Evolutionary conservation across 1,284 basidiomycete genomes (phyloP).

Genomic region (Cutaneotrichosporon mucoides): DNA sequence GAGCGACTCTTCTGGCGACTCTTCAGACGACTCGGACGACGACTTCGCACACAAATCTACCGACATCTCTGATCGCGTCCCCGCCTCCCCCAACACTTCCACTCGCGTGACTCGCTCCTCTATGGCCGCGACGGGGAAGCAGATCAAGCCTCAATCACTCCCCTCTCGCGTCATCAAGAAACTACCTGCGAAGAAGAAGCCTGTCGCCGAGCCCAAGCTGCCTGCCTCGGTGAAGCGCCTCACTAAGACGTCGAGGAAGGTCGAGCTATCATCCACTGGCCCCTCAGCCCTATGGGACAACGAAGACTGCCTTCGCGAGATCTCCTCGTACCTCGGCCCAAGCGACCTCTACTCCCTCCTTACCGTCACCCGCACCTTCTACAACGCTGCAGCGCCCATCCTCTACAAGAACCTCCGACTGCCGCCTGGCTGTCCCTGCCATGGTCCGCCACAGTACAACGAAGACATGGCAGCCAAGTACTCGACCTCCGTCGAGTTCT

Average conservation of each 20-base stretch:
- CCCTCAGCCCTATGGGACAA: background rate
- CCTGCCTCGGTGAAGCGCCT: background rate
- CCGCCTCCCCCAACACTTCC: too few relatives aligned
- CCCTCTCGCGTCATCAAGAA: background rate
- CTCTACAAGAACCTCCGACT: slow-evolving; percentile 1
- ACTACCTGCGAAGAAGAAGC: background rate
- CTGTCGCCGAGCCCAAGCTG: too few relatives aligned
- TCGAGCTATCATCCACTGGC: too few relatives aligned
- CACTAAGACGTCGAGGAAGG: background rate
- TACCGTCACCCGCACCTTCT: background rate
- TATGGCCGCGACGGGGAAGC: too few relatives aligned
- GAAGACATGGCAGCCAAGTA: background rate
- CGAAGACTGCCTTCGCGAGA: background rate
- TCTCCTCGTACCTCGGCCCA: background rate
- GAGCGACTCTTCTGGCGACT: too few relatives aligned
- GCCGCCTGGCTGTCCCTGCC: background rate
- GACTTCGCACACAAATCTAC: too few relatives aligned
- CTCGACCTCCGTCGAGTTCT: slow-evolving; percentile 2
- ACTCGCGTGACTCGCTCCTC: too few relatives aligned
- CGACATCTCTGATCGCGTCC: too few relatives aligned
- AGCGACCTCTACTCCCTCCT: background rate
- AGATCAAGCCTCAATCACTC: too few relatives aligned
- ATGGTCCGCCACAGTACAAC: background rate
- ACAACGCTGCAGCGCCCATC: background rate
- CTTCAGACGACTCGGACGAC: too few relatives aligned